Evolutionary conservation across 306 rosid genomes (phyloP).

Genomic region (Nissolia schottii): DNA sequence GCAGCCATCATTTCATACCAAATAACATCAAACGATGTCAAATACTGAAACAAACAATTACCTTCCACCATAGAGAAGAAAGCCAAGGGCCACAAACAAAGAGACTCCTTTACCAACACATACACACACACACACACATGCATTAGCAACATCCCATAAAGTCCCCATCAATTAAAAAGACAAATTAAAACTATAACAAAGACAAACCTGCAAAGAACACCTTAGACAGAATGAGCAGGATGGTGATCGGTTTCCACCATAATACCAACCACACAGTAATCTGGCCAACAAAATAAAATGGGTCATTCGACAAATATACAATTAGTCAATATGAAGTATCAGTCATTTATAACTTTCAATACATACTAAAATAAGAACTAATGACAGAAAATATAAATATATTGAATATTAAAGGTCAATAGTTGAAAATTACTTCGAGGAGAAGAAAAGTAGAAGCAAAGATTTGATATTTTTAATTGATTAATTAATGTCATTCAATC

Average conservation of each 20-base stretch:
- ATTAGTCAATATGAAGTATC: background rate
- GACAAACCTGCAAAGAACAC: slow-evolving; percentile 88
- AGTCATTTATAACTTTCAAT: background rate
- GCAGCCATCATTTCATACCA: slow-evolving; percentile 17
- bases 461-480: background rate
- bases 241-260: slow-evolving; percentile 78
- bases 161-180: background rate
- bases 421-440: background rate
- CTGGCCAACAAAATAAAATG: slow-evolving; percentile 31
- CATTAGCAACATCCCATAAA: slow-evolving; percentile 26
- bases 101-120: slow-evolving; percentile 58
- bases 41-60: slow-evolving; percentile 30
- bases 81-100: slow-evolving; percentile 79
- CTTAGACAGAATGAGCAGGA: slow-evolving; percentile 56
- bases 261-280: slow-evolving; percentile 72
- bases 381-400: background rate
- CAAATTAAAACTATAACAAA: background rate
- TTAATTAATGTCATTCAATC: background rate
- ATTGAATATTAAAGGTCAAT: background rate
- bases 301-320: slow-evolving; percentile 23
- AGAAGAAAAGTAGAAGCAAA: background rate
- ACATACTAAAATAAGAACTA: background rate
- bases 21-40: background rate
- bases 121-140: slow-evolving; percentile 20
- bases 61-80: slow-evolving; percentile 96